Evolutionary conservation across 805 yeast species (phyloP).

Genomic region (Saturnispora diversa): DNA sequence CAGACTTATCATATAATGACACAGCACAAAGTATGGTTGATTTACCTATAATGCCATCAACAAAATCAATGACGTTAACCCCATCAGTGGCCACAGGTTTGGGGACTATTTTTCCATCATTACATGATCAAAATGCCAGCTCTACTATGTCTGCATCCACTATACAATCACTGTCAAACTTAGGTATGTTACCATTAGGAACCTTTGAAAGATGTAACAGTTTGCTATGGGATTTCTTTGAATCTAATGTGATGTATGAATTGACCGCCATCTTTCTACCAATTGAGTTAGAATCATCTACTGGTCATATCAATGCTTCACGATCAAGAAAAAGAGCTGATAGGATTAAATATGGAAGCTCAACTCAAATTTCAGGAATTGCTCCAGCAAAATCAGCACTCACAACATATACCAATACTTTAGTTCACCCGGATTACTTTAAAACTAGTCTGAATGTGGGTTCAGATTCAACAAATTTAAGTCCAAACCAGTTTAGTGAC

Average conservation of each 20-base stretch:
- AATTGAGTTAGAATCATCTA: slow-evolving; percentile 13
- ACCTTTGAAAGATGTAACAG: slow-evolving; percentile 14
- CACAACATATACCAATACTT: slow-evolving; percentile 13
- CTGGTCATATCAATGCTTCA: slow-evolving; percentile 11
- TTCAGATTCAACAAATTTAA: neutral
- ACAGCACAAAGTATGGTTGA: slow-evolving; percentile 9
- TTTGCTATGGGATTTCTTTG: slow-evolving; percentile 15
- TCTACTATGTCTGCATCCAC: neutral
- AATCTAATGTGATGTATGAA: slow-evolving; percentile 12
- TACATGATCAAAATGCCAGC: slow-evolving; percentile 1
- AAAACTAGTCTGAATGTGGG: neutral
- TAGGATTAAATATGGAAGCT: slow-evolving; percentile 11
- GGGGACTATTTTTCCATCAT: slow-evolving; percentile 5
- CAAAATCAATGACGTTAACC: slow-evolving; percentile 1
- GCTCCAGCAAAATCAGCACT: neutral
- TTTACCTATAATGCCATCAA: slow-evolving; percentile 13
- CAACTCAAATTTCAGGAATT: neutral
- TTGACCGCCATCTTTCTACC: slow-evolving; percentile 13
- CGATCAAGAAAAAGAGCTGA: slow-evolving; percentile 9
- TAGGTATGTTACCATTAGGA: slow-evolving; percentile 13
- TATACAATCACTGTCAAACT: slow-evolving; percentile 2
- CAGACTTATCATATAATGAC: slow-evolving; percentile 4
- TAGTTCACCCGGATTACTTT: slow-evolving; percentile 13
- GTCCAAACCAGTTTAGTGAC: slow-evolving; percentile 1
- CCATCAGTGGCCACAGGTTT: slow-evolving; percentile 1